Evolutionary conservation across 2,329 filamentous ascomycete genomes (phyloP), one percentile per base, ranked within the genome.

Genomic region (Thermoascus crustaceus): DNA sequence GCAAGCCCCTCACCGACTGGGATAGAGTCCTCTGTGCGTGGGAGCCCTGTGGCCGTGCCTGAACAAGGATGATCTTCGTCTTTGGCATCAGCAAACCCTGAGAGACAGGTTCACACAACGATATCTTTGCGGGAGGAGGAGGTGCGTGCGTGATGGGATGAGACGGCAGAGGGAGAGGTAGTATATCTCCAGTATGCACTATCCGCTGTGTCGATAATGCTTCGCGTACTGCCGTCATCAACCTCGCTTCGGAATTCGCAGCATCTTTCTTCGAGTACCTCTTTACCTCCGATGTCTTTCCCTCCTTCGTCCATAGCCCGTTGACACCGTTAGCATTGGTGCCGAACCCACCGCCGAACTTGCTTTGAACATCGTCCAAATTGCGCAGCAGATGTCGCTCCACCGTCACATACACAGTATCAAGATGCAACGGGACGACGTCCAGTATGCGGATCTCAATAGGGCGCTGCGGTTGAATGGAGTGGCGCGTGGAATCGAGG

Each of bases 91-190:
- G 58, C 4, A 91, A 60, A 6, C 91, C 91, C 60, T 98, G 91
- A 4, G 85, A 78, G 10, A 96, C 87, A 6, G 91, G 91, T 57
- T 98, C 91, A 56, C 88, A 96, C n/a, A 93, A 77, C 31, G 85
- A 79, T 41, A 96, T 84, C 61, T 82, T 87, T 26, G 85, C 91
- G 0, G 88, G 86, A 26, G 85, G 85, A 9, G 86, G 76, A 16
- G 85, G 78, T 11, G 84, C 76, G 60, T 94, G 86, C 6, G 87
- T 94, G 44, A 94, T 81, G 8, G 87, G 82, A 60, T 95, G 87
- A 2, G 86, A 63, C 4, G 73, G 71, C n/a, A 79, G 76, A 6
- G 83, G 77, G 18, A 96, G 69, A 8, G 85, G 84, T 25, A 98
- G 67, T 7, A 89, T 60, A 58, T 96, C 89, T 13, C 87, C 87